phyloP scores from a whole-genome alignment of 176 grass and related monocot species.

The Avena eriantha region DNA sequence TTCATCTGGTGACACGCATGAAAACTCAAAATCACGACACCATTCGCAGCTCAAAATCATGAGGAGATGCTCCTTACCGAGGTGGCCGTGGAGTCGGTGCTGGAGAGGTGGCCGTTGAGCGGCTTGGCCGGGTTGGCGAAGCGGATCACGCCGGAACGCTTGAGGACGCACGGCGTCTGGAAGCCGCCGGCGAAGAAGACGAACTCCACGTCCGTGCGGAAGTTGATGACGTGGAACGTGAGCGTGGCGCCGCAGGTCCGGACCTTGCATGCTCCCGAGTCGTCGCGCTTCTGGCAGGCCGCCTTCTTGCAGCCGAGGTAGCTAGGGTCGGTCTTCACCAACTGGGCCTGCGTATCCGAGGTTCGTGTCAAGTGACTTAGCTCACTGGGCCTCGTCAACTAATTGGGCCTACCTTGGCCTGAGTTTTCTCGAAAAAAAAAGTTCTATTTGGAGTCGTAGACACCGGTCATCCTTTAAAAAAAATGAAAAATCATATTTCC shows the following conservation, averaged over 20 bases:
- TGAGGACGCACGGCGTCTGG: conserved; percentile 65
- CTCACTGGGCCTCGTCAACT: background rate
- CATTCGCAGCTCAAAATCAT: background rate
- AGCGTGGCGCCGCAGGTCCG: conserved; percentile 63
- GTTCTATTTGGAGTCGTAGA: too few species aligned
- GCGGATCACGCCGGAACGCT: conserved; percentile 54
- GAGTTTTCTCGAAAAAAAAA: background rate
- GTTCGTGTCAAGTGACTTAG: background rate
- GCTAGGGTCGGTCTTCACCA: conserved; percentile 53
- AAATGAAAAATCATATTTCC: too few species aligned
- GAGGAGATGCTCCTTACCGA: conserved; percentile 41
- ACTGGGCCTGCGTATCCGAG: conserved; percentile 62
- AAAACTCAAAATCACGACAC: too few species aligned
- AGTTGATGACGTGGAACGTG: conserved; percentile 84
- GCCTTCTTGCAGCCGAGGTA: conserved; percentile 66
- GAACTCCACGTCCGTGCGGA: conserved; percentile 85
- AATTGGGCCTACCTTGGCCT: background rate
- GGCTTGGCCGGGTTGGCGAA: conserved; percentile 79
- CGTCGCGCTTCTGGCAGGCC: conserved; percentile 42
- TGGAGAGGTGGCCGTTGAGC: conserved; percentile 71
- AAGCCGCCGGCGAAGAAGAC: conserved; percentile 83
- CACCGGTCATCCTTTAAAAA: too few species aligned
- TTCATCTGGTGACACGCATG: conserved; percentile 49
- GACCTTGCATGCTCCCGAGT: conserved; percentile 43
- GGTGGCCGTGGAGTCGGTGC: conserved; percentile 67